Evolutionary conservation across 495 filamentous ascomycete species (phyloP).

Genomic region (Penicillium fimorum): DNA sequence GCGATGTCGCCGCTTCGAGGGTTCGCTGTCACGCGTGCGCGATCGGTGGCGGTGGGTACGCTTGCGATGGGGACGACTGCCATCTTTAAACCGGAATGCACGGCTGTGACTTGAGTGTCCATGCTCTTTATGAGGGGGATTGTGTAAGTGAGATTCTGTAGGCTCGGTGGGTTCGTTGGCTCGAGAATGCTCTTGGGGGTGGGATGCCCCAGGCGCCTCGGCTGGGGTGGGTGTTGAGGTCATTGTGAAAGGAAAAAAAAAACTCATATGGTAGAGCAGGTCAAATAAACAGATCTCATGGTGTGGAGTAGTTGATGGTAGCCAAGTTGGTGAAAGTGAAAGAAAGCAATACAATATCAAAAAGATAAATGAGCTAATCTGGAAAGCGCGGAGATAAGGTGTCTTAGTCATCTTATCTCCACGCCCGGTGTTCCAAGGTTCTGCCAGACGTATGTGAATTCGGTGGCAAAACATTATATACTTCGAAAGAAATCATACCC

Average conservation of each 20-base stretch:
- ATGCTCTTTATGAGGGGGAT: background rate
- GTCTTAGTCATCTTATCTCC: slow-evolving; percentile 7
- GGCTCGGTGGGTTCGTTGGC: background rate
- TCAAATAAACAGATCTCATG: background rate
- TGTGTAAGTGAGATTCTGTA: background rate
- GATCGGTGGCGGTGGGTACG: slow-evolving; percentile 18
- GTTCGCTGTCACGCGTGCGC: slow-evolving; percentile 10
- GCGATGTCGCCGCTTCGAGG: slow-evolving; percentile 14
- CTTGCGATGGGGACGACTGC: slow-evolving; percentile 23
- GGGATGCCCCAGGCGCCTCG: background rate
- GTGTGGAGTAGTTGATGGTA: background rate
- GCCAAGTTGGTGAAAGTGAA: background rate
- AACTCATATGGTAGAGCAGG: background rate
- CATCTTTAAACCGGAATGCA: slow-evolving; percentile 2
- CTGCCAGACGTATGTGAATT: no score
- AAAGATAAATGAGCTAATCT: background rate
- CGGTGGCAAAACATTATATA: no score
- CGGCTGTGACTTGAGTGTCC: background rate
- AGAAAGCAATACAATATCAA: background rate
- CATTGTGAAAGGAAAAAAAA: background rate
- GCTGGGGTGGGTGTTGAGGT: background rate
- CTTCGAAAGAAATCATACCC: no score
- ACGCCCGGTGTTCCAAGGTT: background rate
- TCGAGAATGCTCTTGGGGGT: background rate
- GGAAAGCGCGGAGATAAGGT: background rate